These are phyloP conservation scores for Saccharomycopsis malanga DNA, from an alignment of 805 yeast genomes.

Conservation along the genomic window DNA sequence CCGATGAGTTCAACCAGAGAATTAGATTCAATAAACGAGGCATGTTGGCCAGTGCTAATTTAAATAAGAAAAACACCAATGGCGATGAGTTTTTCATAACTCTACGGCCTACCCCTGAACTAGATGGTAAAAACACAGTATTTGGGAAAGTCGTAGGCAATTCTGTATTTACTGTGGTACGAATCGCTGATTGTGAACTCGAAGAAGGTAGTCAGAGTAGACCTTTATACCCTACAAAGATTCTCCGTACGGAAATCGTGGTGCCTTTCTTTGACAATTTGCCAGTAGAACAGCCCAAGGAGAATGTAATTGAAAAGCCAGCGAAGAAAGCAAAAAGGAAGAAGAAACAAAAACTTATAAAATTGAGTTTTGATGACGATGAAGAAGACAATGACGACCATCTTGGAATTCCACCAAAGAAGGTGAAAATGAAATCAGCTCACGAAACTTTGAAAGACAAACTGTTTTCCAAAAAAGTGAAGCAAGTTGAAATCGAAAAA, in stretches of 20 bases:
- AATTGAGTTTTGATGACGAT: conserved; percentile 18
- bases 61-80: conserved; percentile 28
- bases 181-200: conserved; percentile 43
- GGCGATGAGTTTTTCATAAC: conserved; percentile 44
- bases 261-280: conserved; percentile 45
- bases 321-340: conserved; percentile 16
- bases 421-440: conserved; percentile 36
- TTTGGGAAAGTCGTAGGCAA: conserved; percentile 57
- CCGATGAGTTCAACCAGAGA: conserved; percentile 45
- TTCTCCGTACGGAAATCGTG: conserved; percentile 36
- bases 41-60: conserved; percentile 42
- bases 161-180: conserved; percentile 44
- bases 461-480: conserved; percentile 23
- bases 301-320: conserved; percentile 11
- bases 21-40: conserved; percentile 48
- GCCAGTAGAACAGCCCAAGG: conserved; percentile 4
- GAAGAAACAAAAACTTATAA: conserved; percentile 14
- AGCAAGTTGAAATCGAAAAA: neutral
- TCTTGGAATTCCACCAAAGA: conserved; percentile 15
- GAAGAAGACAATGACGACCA: conserved; percentile 20
- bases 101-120: conserved; percentile 37
- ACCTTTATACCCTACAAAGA: conserved; percentile 47
- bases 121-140: conserved; percentile 37
- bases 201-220: conserved; percentile 32
- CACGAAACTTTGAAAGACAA: conserved; percentile 33